phyloP scores from a whole-genome alignment of 805 yeast species.

The Candida coleopterorum region DNA sequence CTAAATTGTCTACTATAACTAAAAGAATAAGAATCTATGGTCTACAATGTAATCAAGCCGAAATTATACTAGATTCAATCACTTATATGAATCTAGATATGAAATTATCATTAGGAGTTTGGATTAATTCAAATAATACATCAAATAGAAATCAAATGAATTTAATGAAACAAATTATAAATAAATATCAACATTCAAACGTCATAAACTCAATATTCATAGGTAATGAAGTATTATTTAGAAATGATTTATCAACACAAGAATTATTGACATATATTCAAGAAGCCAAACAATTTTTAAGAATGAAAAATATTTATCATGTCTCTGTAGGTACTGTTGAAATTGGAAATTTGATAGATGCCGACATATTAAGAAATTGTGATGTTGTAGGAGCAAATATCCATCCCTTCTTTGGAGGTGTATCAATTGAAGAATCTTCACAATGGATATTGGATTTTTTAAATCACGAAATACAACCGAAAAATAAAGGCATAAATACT shows the following conservation, averaged over 20 bases:
- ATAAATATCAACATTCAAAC: conserved; percentile 33
- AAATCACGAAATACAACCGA: conserved; percentile 39
- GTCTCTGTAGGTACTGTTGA: conserved; percentile 64
- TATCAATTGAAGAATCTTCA: conserved; percentile 40
- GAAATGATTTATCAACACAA: conserved; percentile 41
- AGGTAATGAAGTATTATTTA: conserved; percentile 60
- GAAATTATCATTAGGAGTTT: conserved; percentile 57
- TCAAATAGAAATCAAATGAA: conserved; percentile 44
- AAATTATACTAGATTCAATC: conserved; percentile 49
- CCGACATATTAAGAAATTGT: conserved; percentile 35
- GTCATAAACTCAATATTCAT: conserved; percentile 49
- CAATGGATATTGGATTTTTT: conserved; percentile 51
- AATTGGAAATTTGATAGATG: conserved; percentile 43
- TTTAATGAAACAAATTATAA: conserved; percentile 39
- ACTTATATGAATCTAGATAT: conserved; percentile 45
- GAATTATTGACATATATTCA: conserved; percentile 39
- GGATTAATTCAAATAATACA: conserved; percentile 48
- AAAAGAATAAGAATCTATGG: conserved; percentile 55
- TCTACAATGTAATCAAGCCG: conserved; percentile 57
- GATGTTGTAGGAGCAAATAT: conserved; percentile 61
- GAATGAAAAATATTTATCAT: conserved; percentile 23
- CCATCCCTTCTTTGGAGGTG: conserved; percentile 68
- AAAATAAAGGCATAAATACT: conserved; percentile 20
- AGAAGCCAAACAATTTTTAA: conserved; percentile 35
- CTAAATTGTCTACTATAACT: conserved; percentile 54